These are phyloP conservation scores for Corynascus novoguineensis DNA, from an alignment of 495 filamentous ascomycete species.

Conservation along the genomic window DNA sequence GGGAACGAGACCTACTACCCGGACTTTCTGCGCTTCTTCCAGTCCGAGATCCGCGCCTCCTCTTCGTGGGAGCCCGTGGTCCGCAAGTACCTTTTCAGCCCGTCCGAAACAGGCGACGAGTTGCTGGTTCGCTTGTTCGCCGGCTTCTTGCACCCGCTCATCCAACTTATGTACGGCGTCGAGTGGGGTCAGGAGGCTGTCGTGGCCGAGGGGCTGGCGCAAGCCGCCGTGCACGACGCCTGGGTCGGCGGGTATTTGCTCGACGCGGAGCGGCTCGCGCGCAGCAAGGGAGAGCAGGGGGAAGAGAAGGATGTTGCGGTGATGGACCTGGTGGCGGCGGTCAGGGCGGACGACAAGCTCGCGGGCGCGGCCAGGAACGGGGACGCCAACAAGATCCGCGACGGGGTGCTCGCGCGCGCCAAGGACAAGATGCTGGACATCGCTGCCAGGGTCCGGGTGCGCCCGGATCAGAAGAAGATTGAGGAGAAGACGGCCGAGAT, in stretches of 20 bases:
- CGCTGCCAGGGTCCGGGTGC: constrained; percentile 56
- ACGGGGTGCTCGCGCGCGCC: constrained; percentile 60
- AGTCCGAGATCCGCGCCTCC: constrained; percentile 56
- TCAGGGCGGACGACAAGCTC: constrained; percentile 51
- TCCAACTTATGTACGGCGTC: constrained; percentile 78
- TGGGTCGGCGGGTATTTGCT: constrained; percentile 49
- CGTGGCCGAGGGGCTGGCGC: constrained; percentile 72
- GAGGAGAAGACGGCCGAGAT: constrained; percentile 70
- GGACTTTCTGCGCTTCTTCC: constrained; percentile 68
- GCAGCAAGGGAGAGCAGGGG: constrained; percentile 22
- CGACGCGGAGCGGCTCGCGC: constrained; percentile 43
- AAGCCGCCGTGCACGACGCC: constrained; percentile 58
- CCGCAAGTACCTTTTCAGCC: constrained; percentile 60
- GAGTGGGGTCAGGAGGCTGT: constrained; percentile 78
- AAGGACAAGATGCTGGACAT: constrained; percentile 56
- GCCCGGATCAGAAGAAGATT: constrained; percentile 56
- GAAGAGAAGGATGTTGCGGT: constrained; percentile 41
- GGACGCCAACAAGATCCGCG: constrained; percentile 59
- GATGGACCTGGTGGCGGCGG: constrained; percentile 53
- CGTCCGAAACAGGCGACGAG: constrained; percentile 27
- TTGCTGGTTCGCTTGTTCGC: constrained; percentile 24
- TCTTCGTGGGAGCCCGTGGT: constrained; percentile 47
- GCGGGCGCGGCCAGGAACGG: constrained; percentile 40
- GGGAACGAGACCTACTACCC: constrained; percentile 52
- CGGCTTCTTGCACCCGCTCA: constrained; percentile 75